These are phyloP conservation scores for Prosopis cineraria DNA, from an alignment of 306 rosid genomes.

Conservation along the genomic window DNA sequence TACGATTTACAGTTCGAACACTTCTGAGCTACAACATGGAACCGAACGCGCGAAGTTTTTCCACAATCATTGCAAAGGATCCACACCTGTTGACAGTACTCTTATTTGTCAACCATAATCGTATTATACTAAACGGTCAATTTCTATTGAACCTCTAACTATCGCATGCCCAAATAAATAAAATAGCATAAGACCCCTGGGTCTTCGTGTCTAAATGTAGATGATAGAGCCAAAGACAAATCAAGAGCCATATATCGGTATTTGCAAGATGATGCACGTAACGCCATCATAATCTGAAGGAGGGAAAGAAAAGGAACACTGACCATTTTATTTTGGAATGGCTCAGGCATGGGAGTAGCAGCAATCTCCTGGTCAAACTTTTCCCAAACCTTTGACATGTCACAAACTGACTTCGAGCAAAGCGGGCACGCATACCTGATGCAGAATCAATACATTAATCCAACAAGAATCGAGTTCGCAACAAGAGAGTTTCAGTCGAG, in stretches of 20 bases:
- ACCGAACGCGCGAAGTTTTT: constrained; percentile 59
- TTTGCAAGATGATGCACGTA: neutral
- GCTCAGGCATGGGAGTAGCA: constrained; percentile 71
- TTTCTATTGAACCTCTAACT: neutral
- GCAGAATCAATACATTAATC: neutral
- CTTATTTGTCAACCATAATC: constrained; percentile 3
- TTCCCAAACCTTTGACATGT: constrained; percentile 95
- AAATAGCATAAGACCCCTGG: neutral
- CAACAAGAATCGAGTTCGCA: too few species aligned
- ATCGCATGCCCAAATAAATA: neutral
- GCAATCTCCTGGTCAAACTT: constrained; percentile 82
- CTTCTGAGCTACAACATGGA: constrained; percentile 78
- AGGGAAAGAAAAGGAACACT: neutral
- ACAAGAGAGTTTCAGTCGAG: too few species aligned
- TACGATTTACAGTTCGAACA: constrained; percentile 82
- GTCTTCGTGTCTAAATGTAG: neutral
- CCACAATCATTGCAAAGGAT: constrained; percentile 91
- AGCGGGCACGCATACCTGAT: constrained; percentile 85
- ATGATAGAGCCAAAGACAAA: neutral
- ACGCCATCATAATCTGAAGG: neutral
- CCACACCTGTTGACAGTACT: constrained; percentile 56
- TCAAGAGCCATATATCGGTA: neutral
- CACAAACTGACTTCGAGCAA: constrained; percentile 86
- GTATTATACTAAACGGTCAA: neutral
- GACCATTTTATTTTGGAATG: constrained; percentile 64